phyloP scores from a whole-genome alignment of 2,329 filamentous ascomycete genomes.

The Stachybotrys elegans region DNA sequence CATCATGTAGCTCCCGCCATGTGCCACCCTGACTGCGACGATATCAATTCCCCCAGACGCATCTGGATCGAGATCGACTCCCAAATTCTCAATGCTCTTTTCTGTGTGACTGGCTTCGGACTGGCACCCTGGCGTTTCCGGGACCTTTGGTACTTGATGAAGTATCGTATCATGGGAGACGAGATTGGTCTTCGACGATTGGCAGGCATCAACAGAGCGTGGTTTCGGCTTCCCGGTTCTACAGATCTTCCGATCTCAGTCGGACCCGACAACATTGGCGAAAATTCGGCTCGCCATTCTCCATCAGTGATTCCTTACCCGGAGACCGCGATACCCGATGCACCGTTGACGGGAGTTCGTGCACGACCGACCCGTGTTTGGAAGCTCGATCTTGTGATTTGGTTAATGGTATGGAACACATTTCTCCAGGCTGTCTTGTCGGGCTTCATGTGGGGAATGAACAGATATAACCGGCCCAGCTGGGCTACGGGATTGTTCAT shows the following conservation, averaged over 20 bases:
- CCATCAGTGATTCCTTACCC: slow-evolving; percentile 54
- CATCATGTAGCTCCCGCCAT: slow-evolving; percentile 51
- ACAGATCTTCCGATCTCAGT: slow-evolving; percentile 48
- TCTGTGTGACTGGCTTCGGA: slow-evolving; percentile 83
- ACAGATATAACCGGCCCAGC: slow-evolving; percentile 65
- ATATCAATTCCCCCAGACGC: slow-evolving; percentile 70
- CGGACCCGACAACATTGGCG: slow-evolving; percentile 47
- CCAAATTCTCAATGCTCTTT: slow-evolving; percentile 73
- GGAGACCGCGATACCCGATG: slow-evolving; percentile 53
- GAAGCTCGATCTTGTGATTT: slow-evolving; percentile 77
- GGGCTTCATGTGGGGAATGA: slow-evolving; percentile 79
- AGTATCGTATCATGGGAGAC: slow-evolving; percentile 53
- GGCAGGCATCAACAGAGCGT: slow-evolving; percentile 68
- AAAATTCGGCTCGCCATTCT: slow-evolving; percentile 34
- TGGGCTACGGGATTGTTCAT: slow-evolving; percentile 81
- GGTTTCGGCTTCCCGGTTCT: slow-evolving; percentile 70
- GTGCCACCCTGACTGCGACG: slow-evolving; percentile 65
- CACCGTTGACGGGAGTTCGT: slow-evolving; percentile 66
- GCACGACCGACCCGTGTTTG: slow-evolving; percentile 63
- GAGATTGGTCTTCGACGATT: slow-evolving; percentile 58
- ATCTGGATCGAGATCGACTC: slow-evolving; percentile 84
- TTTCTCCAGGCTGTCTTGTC: slow-evolving; percentile 69
- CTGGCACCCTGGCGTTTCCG: slow-evolving; percentile 80
- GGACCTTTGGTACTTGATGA: slow-evolving; percentile 68
- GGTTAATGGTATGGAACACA: slow-evolving; percentile 75